Conservation (phyloP, 1,139 yeast species). For the Yamadazyma spencermartinsiae region DNA sequence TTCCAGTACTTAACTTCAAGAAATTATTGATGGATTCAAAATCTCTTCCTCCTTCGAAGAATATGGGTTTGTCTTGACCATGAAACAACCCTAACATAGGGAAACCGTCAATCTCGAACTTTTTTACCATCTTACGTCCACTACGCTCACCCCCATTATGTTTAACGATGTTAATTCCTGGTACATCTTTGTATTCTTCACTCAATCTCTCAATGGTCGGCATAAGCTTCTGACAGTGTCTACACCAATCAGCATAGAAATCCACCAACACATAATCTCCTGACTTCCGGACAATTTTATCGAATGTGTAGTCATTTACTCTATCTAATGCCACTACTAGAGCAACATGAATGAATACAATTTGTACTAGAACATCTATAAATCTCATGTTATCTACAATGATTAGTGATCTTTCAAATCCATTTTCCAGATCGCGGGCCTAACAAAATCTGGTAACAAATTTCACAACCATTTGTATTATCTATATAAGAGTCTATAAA, state of each 20-base stretch:
- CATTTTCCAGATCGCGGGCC: neutral
- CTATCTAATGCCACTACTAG: slow-evolving; percentile 17
- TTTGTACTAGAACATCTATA: neutral
- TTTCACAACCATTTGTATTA: neutral
- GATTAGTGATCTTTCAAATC: neutral
- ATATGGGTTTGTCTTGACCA: slow-evolving; percentile 50
- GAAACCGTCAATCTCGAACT: slow-evolving; percentile 59
- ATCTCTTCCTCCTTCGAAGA: slow-evolving; percentile 51
- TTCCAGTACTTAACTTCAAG: slow-evolving; percentile 36
- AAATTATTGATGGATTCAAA: slow-evolving; percentile 47
- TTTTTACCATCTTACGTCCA: slow-evolving; percentile 52
- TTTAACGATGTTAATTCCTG: slow-evolving; percentile 54
- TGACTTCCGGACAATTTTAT: slow-evolving; percentile 51
- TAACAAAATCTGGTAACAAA: neutral
- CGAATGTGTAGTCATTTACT: slow-evolving; percentile 50
- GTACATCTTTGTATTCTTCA: slow-evolving; percentile 45
- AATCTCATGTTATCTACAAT: neutral
- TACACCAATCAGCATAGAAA: slow-evolving; percentile 80
- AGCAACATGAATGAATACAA: slow-evolving; percentile 4
- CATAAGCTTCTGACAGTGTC: slow-evolving; percentile 68
- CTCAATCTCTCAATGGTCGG: slow-evolving; percentile 67
- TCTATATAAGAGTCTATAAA: neutral
- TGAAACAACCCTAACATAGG: slow-evolving; percentile 65
- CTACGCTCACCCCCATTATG: slow-evolving; percentile 66
- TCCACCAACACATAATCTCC: slow-evolving; percentile 70